Base-by-base conservation (phyloP, 2,329 filamentous ascomycete genomes). In the Xylariales sp. region DNA sequence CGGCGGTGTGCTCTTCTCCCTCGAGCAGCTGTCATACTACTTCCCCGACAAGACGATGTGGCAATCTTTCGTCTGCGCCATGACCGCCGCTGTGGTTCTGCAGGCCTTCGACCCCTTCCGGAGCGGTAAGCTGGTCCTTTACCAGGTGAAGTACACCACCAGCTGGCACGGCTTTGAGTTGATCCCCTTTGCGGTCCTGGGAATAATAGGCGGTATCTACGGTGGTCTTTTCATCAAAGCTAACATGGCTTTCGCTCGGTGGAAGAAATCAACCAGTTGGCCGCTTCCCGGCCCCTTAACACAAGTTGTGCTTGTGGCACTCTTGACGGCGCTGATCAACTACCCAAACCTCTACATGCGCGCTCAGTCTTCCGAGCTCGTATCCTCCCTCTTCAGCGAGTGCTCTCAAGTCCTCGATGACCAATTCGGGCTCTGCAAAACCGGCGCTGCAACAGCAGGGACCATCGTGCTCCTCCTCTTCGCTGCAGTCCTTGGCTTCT, bases 1-100 rank as follows among this genome's bases (percentile, higher is more conserved):
- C 42, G 93, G 91, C 9, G 91, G 91, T 34, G 91, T 97, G 16
- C 69, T 97, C 15, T 97, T 97, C 70, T 94, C 88, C 64, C 77
- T 97, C n/a, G 91, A 95, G 78, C 88, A 95, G 75, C 71, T 97
- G 3, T 95, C 89, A 1, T 97, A 96, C 62, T 97, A 96, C 63
- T 97, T 97, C 53, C 91, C 93, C 0, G 91, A 97, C 65, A 97
- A 97, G 65, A 97, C 93, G 8, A 97, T 98, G 93, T 98, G 93
- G 93, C 93, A 96, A 62, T 95, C 89, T 56, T 98, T 98, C 58
- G 93, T 98, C 29, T 97, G 93, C 56, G 93, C 93, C 59, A 97
- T 97, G 90, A 88, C 95, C n/a, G 93, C 90, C 12, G 91, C 93
- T 14, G 88, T 97, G 27, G 88, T 89, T 11, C 73, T 98, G 4